Evolutionary conservation across 129 eudicot genomes (phyloP).

Genomic region (Artemisia tridentata): DNA sequence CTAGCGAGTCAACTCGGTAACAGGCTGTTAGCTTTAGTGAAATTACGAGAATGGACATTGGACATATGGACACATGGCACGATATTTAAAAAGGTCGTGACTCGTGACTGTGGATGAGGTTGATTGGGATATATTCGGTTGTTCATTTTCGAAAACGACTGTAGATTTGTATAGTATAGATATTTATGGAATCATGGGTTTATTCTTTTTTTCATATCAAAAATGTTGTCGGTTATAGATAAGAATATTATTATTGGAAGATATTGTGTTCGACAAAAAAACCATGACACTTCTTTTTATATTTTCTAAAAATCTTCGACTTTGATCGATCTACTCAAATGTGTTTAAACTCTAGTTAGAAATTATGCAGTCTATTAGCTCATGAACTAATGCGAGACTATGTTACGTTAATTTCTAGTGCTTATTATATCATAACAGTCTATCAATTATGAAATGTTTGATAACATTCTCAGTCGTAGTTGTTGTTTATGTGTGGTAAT

Average conservation of each 20-base stretch:
- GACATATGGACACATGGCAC: slow-evolving; percentile 30
- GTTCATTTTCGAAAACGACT: neutral
- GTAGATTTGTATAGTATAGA: slow-evolving; percentile 16
- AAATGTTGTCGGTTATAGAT: neutral
- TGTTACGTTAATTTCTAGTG: no score
- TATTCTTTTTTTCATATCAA: neutral
- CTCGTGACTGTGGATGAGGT: neutral
- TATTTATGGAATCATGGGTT: slow-evolving; percentile 15
- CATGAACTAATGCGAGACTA: no score
- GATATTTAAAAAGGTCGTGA: neutral
- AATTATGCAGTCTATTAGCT: no score
- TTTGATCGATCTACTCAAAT: no score
- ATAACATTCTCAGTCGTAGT: no score
- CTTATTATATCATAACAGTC: no score
- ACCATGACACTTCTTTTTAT: no score
- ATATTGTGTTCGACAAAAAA: neutral
- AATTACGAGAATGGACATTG: slow-evolving; percentile 5
- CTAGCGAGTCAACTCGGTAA: slow-evolving; percentile 38
- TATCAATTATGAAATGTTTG: no score
- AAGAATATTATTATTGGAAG: slow-evolving; percentile 2
- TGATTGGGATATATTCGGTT: neutral
- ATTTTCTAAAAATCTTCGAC: no score
- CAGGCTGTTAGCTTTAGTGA: slow-evolving; percentile 18
- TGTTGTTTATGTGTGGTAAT: no score
- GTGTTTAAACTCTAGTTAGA: no score